Evolutionary conservation across 768 basidiomycete genomes (phyloP), one percentile per base, ranked within the genome.

Genomic region (Coprinopsis cinerea): DNA sequence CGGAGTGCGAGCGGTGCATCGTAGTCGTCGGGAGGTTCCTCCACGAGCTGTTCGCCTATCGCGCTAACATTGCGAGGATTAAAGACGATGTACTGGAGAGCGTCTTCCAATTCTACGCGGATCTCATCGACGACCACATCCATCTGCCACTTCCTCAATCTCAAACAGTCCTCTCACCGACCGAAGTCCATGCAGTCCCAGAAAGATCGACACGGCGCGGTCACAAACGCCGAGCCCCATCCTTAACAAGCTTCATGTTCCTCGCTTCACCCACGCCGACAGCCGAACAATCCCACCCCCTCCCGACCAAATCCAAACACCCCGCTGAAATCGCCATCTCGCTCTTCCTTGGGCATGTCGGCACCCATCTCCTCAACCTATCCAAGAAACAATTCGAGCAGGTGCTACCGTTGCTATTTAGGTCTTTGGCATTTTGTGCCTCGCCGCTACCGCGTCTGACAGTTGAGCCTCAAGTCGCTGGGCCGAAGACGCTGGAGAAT

Each of bases 371-470:
- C 40, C 83, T 82, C 59, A 73, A 71, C 14, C 69, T 88, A 14
- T 70, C 82, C 4, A 75, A 82, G 5, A 64, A 64, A 10, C 73
- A 76, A 57, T 74, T 88, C 28, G 61, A 66, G 11, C 57, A 66
- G 28, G 79, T 89, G 46, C 69, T 89, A n/a, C 83, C 85, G 0
- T 69, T 85, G 27, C 76, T 91, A n/a, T 85, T 88, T 59, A 81
- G 84, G 15, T 77, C 76, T 18, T 72, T 86, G 20, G 79, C 83
- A 1, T 81, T 78, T 56, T 85, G 78, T 58, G 70, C 79, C 2
- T 75, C 79, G 2, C 79, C 85, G 1, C 74, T 91, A 14, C 84
- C 88, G 34, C 78, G 83, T 6, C 66, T 91, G 9, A 79, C 83
- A 4, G 69, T 88, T 35, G 69, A 70, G 44, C 61, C 61, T 52